phyloP scores from a whole-genome alignment of 805 yeast genomes.

The Kuraishia capsulata region DNA sequence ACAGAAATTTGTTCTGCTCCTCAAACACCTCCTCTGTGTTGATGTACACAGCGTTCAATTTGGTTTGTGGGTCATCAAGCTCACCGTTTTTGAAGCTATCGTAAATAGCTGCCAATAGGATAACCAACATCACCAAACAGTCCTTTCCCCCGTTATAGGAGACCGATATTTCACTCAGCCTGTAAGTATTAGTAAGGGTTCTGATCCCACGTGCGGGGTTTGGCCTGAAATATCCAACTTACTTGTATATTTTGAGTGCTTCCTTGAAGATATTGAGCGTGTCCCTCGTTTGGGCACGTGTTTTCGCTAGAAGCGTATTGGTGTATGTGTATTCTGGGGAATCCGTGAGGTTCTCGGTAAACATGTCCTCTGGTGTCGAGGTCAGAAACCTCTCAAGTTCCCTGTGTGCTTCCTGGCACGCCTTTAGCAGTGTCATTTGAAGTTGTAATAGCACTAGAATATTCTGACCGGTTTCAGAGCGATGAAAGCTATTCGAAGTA shows the following conservation, averaged over 20 bases:
- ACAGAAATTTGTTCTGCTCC: constrained; percentile 61
- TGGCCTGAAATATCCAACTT: too few species aligned
- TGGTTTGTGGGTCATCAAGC: constrained; percentile 13
- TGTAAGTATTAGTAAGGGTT: constrained; percentile 5
- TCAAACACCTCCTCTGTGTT: constrained; percentile 66
- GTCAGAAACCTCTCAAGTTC: too few species aligned
- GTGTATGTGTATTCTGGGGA: not conserved
- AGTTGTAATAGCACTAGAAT: not conserved
- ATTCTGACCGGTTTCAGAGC: not conserved
- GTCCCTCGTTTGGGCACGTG: constrained; percentile 15
- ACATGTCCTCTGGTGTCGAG: too few species aligned
- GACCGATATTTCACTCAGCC: constrained; percentile 50
- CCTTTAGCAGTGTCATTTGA: constrained; percentile 11
- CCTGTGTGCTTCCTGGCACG: constrained; percentile 15
- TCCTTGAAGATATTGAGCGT: constrained; percentile 11
- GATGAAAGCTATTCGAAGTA: too few species aligned
- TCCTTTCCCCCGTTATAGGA: constrained; percentile 97
- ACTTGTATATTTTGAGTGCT: constrained; percentile 8
- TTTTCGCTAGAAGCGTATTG: constrained; percentile 1
- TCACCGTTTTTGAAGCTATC: constrained; percentile 9
- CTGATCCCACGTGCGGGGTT: not conserved
- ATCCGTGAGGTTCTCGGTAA: too few species aligned
- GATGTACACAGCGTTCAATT: constrained; percentile 61
- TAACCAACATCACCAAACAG: constrained; percentile 78
- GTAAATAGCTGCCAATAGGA: constrained; percentile 51